Conservation (phyloP, 2,329 filamentous ascomycete species). For the Boeremia lycopersici region DNA sequence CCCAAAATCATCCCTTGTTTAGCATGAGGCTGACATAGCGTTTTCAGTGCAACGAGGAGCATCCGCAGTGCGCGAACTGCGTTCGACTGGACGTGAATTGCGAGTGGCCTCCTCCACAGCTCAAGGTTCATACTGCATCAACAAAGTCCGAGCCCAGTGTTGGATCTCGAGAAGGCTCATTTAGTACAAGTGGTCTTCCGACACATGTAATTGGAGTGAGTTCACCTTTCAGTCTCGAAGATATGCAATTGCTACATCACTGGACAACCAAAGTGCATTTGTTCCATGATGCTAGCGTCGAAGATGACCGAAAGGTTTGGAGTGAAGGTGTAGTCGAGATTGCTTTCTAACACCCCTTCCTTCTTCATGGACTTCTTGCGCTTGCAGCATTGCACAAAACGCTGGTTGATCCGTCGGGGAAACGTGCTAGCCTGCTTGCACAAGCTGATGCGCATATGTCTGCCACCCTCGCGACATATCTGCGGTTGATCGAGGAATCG, state of each 20-base stretch:
- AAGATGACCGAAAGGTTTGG: conserved; percentile 22
- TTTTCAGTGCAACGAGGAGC: conserved; percentile 38
- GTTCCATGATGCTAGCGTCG: conserved; percentile 22
- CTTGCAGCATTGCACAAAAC: conserved; percentile 39
- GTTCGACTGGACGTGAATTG: conserved; percentile 36
- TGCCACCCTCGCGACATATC: conserved; percentile 30
- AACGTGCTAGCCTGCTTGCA: conserved; percentile 27
- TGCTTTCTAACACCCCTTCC: conserved; percentile 34
- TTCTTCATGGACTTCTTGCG: conserved; percentile 39
- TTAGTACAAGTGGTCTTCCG: conserved; percentile 19
- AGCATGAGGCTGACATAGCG: not conserved
- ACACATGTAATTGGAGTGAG: conserved; percentile 6
- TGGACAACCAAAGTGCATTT: conserved; percentile 32
- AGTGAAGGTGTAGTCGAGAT: conserved; percentile 29
- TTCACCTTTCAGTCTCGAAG: conserved; percentile 14
- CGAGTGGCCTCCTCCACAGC: conserved; percentile 28
- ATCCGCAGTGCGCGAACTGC: conserved; percentile 40
- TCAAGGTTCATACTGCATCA: not conserved
- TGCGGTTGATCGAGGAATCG: conserved; percentile 29
- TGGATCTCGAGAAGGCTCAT: conserved; percentile 16
- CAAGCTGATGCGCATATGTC: conserved; percentile 38
- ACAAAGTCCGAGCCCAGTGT: not conserved
- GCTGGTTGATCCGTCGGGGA: conserved; percentile 20
- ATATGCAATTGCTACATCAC: conserved; percentile 38
- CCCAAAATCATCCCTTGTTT: too few species aligned